Evolutionary conservation across 23 red algal genomes (phyloP), one percentile per base, ranked within the genome.

Genomic region (Gracilaria caudata): DNA sequence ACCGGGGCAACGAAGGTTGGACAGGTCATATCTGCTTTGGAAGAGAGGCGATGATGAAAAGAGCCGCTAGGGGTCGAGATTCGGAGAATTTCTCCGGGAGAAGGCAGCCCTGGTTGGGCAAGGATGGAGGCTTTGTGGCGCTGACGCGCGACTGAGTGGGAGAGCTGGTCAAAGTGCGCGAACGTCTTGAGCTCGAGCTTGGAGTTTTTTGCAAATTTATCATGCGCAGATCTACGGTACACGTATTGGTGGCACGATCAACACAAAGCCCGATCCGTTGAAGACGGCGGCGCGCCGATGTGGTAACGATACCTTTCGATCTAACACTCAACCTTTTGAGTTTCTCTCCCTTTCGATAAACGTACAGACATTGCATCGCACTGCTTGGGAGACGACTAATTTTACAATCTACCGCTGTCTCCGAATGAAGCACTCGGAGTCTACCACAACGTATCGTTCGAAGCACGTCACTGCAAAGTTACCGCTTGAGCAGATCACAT

Each of bases 121-220:
- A n/a, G n/a, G 49, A 1, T 53, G 14, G 49, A 53, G 19, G 49
- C 14, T 9, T 2, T 17, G 49, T 17, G 49, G 49, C 5, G 49
- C 49, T 53, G 49, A 7, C 14, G 13, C 49, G 49, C 49, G 49
- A 1, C 23, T 60, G 13, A 16, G 61, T 66, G 61, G 61, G 61
- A 66, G 61, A 30, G 61, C 8, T 66, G 61, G 61, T 0, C 36
- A 1, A 7, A 36, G 49, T 14, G 5, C 7, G 61, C 1, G 29
- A 29, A 35, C 14, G 61, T 66, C 61, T 35, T 66, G 61, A 66
- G 61, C 26, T 66, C 61, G 61, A 66, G 32, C n/a, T n/a, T 66
- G 61, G 30, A 8, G 35, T 66, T 66, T 66, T 66, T 66, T 35
- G 61, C 61, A 66, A 66, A 66, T 35, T 66, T 66, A 3, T 33